phyloP scores from a whole-genome alignment of 352 stramenopile genomes.

The Globisporangium spinosum region DNA sequence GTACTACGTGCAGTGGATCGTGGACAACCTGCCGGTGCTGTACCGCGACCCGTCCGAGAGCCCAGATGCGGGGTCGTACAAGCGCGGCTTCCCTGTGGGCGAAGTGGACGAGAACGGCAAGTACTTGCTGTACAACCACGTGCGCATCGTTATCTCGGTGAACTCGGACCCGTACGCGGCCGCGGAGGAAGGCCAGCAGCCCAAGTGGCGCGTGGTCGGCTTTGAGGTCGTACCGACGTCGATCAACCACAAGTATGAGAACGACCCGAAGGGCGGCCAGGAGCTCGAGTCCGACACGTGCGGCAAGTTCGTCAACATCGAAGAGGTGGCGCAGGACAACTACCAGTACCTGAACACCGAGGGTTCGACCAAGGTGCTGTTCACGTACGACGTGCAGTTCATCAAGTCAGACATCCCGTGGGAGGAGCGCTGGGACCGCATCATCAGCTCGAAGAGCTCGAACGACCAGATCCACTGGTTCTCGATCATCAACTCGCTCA shows the following conservation, averaged over 20 bases:
- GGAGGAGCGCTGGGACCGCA: slow-evolving; percentile 99
- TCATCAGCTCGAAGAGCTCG: slow-evolving; percentile 93
- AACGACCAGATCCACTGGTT: slow-evolving; percentile 99
- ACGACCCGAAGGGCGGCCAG: slow-evolving; percentile 72
- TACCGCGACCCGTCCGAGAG: slow-evolving; percentile 78
- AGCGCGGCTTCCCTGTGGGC: slow-evolving; percentile 91
- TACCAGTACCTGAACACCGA: slow-evolving; percentile 79
- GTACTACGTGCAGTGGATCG: slow-evolving; percentile 94
- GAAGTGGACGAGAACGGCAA: slow-evolving; percentile 89
- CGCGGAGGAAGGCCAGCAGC: slow-evolving; percentile 33
- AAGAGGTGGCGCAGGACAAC: slow-evolving; percentile 74
- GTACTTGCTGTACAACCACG: slow-evolving; percentile 98
- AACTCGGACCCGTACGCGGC: slow-evolving; percentile 81
- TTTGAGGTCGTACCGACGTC: slow-evolving; percentile 96
- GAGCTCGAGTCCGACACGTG: slow-evolving; percentile 82
- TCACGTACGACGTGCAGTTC: slow-evolving; percentile 99
- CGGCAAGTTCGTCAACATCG: slow-evolving; percentile 88
- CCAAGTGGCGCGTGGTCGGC: slow-evolving; percentile 91
- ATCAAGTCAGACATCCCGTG: slow-evolving; percentile 93
- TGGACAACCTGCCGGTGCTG: slow-evolving; percentile 90
- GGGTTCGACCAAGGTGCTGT: slow-evolving; percentile 90
- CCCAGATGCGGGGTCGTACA: slow-evolving; percentile 69
- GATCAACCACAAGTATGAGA: slow-evolving; percentile 91
- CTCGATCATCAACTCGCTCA: slow-evolving; percentile 99
- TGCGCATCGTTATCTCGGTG: slow-evolving; percentile 93